Conservation (phyloP, 1,139 yeast species). For the Kodamaea ohmeri region DNA sequence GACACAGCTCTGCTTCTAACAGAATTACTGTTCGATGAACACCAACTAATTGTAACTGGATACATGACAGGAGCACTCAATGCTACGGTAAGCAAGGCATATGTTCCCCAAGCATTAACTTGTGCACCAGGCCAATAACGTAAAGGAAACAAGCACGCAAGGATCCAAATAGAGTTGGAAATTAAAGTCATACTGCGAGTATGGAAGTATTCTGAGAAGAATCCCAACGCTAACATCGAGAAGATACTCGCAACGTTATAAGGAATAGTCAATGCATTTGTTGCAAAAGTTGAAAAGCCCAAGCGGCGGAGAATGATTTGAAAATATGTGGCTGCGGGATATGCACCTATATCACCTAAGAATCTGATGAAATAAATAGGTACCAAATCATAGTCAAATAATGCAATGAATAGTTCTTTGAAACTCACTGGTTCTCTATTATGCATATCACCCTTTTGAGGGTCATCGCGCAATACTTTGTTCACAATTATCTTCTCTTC, state of each 20-base stretch:
- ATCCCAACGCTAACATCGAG: constrained; percentile 37
- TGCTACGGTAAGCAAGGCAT: constrained; percentile 18
- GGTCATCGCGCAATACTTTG: constrained; percentile 63
- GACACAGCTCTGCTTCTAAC: constrained; percentile 24
- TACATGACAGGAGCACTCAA: constrained; percentile 21
- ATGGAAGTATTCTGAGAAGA: constrained; percentile 38
- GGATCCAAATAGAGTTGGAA: constrained; percentile 20
- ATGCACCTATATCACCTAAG: constrained; percentile 41
- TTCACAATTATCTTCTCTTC: constrained; percentile 65
- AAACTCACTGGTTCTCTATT: constrained; percentile 55
- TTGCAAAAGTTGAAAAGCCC: constrained; percentile 55
- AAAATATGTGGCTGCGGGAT: constrained; percentile 47
- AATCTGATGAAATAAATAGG: constrained; percentile 56
- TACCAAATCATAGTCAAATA: constrained; percentile 52
- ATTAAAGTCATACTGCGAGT: constrained; percentile 28
- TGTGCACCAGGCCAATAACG: constrained; percentile 22
- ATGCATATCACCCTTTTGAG: constrained; percentile 66
- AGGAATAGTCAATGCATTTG: constrained; percentile 58
- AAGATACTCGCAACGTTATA: constrained; percentile 37
- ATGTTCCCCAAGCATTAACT: constrained; percentile 22
- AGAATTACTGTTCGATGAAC: constrained; percentile 21
- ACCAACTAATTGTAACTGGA: constrained; percentile 23
- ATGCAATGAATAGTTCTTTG: constrained; percentile 36
- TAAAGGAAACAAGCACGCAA: constrained; percentile 18
- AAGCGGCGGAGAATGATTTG: constrained; percentile 49